A percentile compares a stretch with the other conserved stretches of the same genome.
phyloP scores from a whole-genome alignment of 306 rosid genomes.

The Inga leiocalycina region DNA sequence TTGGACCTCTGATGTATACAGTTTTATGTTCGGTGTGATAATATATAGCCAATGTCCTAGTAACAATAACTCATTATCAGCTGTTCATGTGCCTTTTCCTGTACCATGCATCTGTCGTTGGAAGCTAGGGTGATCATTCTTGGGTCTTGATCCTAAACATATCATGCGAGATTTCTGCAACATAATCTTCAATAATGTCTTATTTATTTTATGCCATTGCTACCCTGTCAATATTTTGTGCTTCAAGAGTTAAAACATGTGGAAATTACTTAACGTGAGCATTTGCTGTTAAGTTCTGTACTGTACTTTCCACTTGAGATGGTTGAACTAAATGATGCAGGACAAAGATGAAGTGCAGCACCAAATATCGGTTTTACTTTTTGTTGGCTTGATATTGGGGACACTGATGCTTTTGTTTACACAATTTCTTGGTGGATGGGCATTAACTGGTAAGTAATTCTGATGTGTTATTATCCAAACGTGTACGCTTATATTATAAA shows the following conservation, averaged over 20 bases:
- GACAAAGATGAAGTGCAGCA: slow-evolving; percentile 61
- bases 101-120: not conserved
- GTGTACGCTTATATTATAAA: not conserved
- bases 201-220: not conserved
- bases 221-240: not conserved
- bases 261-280: not conserved
- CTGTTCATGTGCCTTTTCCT: not conserved
- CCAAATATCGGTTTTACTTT: slow-evolving; percentile 65
- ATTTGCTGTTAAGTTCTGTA: not conserved
- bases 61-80: not conserved
- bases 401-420: slow-evolving; percentile 63
- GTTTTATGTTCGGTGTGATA: not conserved
- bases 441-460: slow-evolving; percentile 52
- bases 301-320: not conserved
- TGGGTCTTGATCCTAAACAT: not conserved
- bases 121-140: not conserved
- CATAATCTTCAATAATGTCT: not conserved
- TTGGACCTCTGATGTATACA: not conserved
- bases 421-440: slow-evolving; percentile 52
- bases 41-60: not conserved
- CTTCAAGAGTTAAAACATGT: not conserved
- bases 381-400: slow-evolving; percentile 63
- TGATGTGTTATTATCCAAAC: not conserved
- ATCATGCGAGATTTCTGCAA: not conserved
- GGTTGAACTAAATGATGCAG: slow-evolving; percentile 7